Evolutionary conservation across 2,329 filamentous ascomycete species (phyloP).

Genomic region (Calonectria hongkongensis): DNA sequence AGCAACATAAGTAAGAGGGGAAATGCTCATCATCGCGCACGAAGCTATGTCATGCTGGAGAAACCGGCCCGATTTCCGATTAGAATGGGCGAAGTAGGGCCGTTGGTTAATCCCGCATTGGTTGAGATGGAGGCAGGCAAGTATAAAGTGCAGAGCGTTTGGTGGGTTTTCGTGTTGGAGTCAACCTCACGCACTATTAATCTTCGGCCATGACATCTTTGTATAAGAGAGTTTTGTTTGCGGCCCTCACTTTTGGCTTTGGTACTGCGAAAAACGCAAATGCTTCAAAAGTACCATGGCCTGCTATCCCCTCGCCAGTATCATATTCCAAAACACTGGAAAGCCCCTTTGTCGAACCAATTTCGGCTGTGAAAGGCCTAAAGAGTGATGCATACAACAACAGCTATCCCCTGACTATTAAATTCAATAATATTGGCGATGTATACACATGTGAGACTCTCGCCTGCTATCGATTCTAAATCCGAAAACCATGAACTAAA

Average conservation of each 20-base stretch:
- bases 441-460: not conserved
- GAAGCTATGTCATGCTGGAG: not conserved
- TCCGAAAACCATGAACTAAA: not conserved
- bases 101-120: not conserved
- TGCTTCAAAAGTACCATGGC: not conserved
- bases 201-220: not conserved
- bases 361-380: not conserved
- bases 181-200: no score
- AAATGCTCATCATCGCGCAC: not conserved
- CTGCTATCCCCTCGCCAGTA: conserved; percentile 3
- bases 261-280: not conserved
- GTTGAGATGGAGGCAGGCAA: not conserved
- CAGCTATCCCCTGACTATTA: not conserved
- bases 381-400: not conserved
- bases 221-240: not conserved
- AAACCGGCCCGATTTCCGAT: conserved; percentile 11
- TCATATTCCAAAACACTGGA: not conserved
- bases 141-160: not conserved
- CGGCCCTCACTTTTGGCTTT: not conserved
- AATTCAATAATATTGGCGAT: not conserved
- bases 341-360: conserved; percentile 6
- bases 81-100: not conserved
- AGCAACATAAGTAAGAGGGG: not conserved
- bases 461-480: no score
- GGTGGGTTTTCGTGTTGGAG: not conserved